Conservation (phyloP, 345 rosid species). For the Ailanthus altissimus region DNA sequence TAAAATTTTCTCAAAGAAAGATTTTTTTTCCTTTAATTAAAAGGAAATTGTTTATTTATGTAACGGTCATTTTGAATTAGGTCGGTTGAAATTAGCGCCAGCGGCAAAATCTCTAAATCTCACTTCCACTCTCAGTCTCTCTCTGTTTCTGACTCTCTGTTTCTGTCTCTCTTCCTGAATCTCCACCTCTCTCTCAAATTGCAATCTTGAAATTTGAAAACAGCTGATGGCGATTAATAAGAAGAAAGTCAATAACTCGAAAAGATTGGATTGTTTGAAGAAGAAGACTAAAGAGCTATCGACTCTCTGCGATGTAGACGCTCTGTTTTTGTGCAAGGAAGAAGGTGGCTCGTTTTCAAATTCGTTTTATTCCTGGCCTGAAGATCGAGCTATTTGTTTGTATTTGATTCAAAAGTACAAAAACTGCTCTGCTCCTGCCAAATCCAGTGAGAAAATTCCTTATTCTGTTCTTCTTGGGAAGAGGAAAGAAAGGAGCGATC, state of each 20-base stretch:
- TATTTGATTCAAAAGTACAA: slow-evolving; percentile 1
- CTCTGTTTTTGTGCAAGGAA: neutral
- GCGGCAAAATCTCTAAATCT: neutral
- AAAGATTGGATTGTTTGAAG: slow-evolving; percentile 6
- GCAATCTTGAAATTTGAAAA: neutral
- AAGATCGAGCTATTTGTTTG: neutral
- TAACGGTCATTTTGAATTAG: neutral
- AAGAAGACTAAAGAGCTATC: neutral
- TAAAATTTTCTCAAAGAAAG: too few relatives aligned
- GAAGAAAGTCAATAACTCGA: neutral
- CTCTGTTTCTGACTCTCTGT: too few relatives aligned
- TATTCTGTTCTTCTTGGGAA: neutral
- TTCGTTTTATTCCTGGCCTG: slow-evolving; percentile 1
- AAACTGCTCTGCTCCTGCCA: neutral
- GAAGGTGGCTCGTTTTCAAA: neutral
- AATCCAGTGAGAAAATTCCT: neutral
- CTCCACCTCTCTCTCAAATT: neutral
- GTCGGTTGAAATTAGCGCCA: neutral
- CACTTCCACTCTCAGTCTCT: neutral
- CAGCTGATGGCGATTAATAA: neutral
- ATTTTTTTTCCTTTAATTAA: too few relatives aligned
- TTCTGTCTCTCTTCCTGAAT: neutral
- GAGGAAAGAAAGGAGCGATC: slow-evolving; percentile 1
- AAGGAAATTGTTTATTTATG: too few relatives aligned
- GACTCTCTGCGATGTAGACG: neutral